phyloP scores from a whole-genome alignment of 768 basidiomycete genomes.

The Pleurotus tuber-regium region DNA sequence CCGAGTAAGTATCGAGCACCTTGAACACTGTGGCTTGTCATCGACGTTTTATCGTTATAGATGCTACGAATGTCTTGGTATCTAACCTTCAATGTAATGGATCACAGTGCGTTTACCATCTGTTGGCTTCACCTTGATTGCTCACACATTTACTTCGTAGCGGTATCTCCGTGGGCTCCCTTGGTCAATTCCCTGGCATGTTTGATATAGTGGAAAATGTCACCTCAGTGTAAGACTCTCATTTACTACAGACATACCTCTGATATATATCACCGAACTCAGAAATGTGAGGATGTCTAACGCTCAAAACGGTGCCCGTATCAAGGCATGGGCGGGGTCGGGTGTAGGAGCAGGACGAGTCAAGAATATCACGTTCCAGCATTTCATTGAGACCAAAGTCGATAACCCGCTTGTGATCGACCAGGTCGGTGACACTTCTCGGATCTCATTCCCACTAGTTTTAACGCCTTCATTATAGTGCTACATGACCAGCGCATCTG shows the following conservation, averaged over 20 bases:
- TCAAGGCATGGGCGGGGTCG: conserved; percentile 65
- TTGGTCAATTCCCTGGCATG: conserved; percentile 51
- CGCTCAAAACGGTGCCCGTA: conserved; percentile 64
- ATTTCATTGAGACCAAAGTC: conserved; percentile 50
- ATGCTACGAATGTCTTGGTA: conserved; percentile 56
- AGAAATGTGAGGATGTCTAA: conserved; percentile 61
- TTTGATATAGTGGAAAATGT: conserved; percentile 66
- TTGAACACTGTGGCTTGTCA: no score
- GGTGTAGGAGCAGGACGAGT: conserved; percentile 58
- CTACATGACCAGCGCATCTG: conserved; percentile 44
- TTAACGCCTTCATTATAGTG: conserved; percentile 34
- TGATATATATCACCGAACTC: neutral
- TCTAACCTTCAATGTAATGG: conserved; percentile 57
- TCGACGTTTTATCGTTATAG: no score
- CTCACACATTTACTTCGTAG: conserved; percentile 18
- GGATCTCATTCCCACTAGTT: neutral
- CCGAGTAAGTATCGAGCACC: conserved; percentile 40
- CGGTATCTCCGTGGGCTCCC: conserved; percentile 51
- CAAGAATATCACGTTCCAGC: conserved; percentile 52
- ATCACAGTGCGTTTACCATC: conserved; percentile 40
- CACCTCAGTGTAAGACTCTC: conserved; percentile 37
- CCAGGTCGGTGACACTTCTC: conserved; percentile 31
- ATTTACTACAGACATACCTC: neutral
- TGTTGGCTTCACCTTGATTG: neutral
- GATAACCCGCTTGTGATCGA: conserved; percentile 61